Evolutionary conservation across 2,329 filamentous ascomycete species (phyloP).

Genomic region (Claviceps paspali): DNA sequence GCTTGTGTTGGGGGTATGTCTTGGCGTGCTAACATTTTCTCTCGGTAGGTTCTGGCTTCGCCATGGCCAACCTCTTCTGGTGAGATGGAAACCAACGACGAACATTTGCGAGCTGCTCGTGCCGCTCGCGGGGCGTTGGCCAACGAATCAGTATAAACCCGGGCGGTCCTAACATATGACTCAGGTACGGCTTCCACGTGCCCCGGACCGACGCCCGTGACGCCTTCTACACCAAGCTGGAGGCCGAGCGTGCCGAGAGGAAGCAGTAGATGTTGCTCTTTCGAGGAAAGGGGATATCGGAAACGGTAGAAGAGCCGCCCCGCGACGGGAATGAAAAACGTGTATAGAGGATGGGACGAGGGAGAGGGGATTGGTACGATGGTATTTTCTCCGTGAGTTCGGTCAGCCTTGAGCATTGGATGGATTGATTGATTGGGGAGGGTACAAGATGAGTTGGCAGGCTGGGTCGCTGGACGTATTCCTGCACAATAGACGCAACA

Average conservation of each 20-base stretch:
- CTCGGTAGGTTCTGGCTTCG: constrained; percentile 33
- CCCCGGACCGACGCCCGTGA: constrained; percentile 44
- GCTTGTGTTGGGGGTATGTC: not conserved
- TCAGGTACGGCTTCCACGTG: constrained; percentile 47
- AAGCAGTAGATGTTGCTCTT: constrained; percentile 10
- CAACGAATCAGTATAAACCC: too few species aligned
- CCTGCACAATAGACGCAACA: constrained; percentile 15
- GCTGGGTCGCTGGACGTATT: constrained; percentile 11
- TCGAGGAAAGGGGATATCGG: too few species aligned
- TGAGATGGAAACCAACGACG: constrained; percentile 20
- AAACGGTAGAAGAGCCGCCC: too few species aligned
- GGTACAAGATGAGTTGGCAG: constrained; percentile 9
- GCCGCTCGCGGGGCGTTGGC: too few species aligned
- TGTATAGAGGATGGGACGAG: not conserved
- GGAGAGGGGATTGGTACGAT: not conserved
- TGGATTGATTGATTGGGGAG: constrained; percentile 2
- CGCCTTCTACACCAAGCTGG: constrained; percentile 41
- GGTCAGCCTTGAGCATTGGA: constrained; percentile 4
- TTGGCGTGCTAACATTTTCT: constrained; percentile 17
- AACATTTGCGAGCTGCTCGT: too few species aligned
- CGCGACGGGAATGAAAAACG: too few species aligned
- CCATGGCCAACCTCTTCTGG: constrained; percentile 42
- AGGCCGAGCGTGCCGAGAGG: constrained; percentile 35
- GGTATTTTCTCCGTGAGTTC: constrained; percentile 3
- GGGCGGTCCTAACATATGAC: constrained; percentile 1